These are phyloP conservation scores for Epichloe coenophiala DNA, from an alignment of 2,329 filamentous ascomycete genomes.

Conservation along the genomic window DNA sequence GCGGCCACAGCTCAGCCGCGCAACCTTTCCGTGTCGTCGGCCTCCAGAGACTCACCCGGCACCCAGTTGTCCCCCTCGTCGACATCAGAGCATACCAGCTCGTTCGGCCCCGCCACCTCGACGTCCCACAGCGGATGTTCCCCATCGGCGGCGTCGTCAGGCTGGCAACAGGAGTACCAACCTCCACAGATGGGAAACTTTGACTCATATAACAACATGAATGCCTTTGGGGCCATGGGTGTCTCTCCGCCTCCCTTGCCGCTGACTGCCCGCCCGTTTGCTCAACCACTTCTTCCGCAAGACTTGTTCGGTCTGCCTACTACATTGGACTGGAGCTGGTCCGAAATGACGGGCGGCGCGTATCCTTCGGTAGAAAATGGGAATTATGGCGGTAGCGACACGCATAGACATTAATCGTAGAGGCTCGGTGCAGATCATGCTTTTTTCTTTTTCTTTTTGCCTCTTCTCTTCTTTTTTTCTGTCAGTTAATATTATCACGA, in stretches of 20 bases:
- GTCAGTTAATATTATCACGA: background rate
- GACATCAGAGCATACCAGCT: constrained; percentile 11
- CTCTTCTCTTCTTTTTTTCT: no score
- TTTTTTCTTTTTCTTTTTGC: background rate
- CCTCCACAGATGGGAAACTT: constrained; percentile 24
- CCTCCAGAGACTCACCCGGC: constrained; percentile 6
- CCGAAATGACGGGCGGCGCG: constrained; percentile 51
- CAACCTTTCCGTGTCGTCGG: constrained; percentile 1
- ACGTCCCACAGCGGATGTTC: constrained; percentile 26
- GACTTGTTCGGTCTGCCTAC: constrained; percentile 94
- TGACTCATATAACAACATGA: constrained; percentile 31
- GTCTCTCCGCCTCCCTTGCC: constrained; percentile 7
- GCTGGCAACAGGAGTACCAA: constrained; percentile 35
- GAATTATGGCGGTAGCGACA: constrained; percentile 24
- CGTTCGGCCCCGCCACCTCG: constrained; percentile 10
- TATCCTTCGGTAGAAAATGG: constrained; percentile 54
- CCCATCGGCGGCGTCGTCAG: constrained; percentile 28
- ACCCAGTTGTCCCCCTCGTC: constrained; percentile 16
- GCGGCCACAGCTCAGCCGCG: constrained; percentile 2
- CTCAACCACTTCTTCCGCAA: constrained; percentile 80
- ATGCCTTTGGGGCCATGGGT: constrained; percentile 26
- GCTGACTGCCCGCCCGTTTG: constrained; percentile 34
- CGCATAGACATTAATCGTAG: background rate
- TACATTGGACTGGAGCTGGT: constrained; percentile 83
- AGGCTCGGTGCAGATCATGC: background rate